Percentiles rank a stretch among this genome's conserved stretches.
These are phyloP conservation scores for Solanum rostratum DNA, from an alignment of 257 asterid species.

Conservation along the genomic window DNA sequence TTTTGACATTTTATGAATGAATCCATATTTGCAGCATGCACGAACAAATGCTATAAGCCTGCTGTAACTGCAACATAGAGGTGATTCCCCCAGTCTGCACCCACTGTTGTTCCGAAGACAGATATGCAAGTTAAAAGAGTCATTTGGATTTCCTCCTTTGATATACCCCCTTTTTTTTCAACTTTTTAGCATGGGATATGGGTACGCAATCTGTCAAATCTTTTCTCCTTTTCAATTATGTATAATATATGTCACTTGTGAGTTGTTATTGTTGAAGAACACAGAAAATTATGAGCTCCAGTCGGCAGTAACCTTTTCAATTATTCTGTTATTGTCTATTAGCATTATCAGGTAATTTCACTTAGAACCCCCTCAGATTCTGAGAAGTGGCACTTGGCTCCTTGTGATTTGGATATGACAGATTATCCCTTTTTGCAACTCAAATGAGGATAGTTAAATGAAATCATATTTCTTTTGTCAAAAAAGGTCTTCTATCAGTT, in stretches of 20 bases:
- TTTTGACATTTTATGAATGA: not conserved
- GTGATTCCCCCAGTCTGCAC: not conserved
- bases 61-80: not conserved
- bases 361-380: no score
- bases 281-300: not conserved
- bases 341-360: not conserved
- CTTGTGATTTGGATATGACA: not conserved
- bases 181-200: not conserved
- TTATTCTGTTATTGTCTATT: no score
- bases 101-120: not conserved
- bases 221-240: not conserved
- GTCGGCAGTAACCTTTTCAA: not conserved
- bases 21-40: slow-evolving; percentile 1
- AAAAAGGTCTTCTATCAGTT: not conserved
- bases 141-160: not conserved
- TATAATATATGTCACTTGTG: not conserved
- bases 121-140: not conserved
- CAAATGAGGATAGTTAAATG: not conserved
- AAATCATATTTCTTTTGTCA: not conserved
- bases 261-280: not conserved
- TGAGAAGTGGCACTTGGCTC: no score
- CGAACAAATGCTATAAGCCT: not conserved
- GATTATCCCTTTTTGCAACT: not conserved
- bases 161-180: not conserved
- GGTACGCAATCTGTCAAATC: not conserved